Evolutionary conservation across 1,284 basidiomycete species (phyloP), one percentile per base, ranked within the genome.

Genomic region (Microbotryum lychnidis-dioicae): DNA sequence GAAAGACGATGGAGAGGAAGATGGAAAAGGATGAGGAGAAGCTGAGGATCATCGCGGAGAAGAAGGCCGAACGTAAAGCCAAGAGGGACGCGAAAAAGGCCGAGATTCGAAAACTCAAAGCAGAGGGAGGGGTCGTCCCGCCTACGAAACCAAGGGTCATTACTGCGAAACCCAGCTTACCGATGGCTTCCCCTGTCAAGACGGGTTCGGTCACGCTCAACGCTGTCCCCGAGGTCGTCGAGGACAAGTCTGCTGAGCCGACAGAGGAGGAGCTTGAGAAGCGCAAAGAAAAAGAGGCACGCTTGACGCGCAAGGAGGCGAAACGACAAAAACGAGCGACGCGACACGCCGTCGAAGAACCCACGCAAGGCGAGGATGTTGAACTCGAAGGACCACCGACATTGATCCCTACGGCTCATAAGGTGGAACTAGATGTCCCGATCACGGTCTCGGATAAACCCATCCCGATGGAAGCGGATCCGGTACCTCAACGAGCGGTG

Each of bases 121-220:
- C 77, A 73, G 62, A 80, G 80, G 72, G 77, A 77, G 57, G 54
- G 6, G 33, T 46, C 21, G 48, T 55, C 0, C 60, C 63, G 14
- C 50, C 61, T 6, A 56, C 59, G 3, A 58, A 59, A 57, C 55
- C 52, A 14, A 33, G 62, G 23, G 37, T 58, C 23, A 6, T 60
- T 12, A 3, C n/a, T n/a, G 7, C 48, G 27, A 50, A 50, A 8
- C 48, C 48, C 9, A 50, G 16, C 45, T 27, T 33, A 29, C 25
- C 51, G 4, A 14, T 23, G 37, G 4, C 37, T 42, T 42, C 37
- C 6, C 16, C 37, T 6, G 37, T 42, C 16, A 42, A 42, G 12
- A 42, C 37, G 12, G 37, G 37, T 12, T 42, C 6, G 37, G 50
- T 31, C 12, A 29, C 54, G 4, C 46, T 37, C 14, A 44, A 37